Evolutionary conservation across 2,329 filamentous ascomycete genomes (phyloP), one percentile per base, ranked within the genome.

Genomic region (Neobulgaria alba): DNA sequence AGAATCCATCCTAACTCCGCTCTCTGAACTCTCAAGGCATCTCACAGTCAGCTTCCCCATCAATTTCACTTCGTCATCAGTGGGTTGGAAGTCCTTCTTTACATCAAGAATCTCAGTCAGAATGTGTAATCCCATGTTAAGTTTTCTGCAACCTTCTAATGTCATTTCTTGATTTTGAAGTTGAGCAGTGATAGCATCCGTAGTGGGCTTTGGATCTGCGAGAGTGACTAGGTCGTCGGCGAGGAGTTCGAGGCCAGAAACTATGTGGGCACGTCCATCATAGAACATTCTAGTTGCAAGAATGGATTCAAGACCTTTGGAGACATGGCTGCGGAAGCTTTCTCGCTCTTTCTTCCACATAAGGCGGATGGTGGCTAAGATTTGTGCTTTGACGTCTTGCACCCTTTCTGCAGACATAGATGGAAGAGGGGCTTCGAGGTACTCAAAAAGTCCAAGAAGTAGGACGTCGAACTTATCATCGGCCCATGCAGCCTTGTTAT

Each of bases 361-460:
- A 3, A 85, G 71, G 56, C 83, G 81, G 56, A 88, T 77, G 1
- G 84, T 85, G 1, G 79, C 76, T 9, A 89, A 66, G 15, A 83
- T 79, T 61, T 89, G 85, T 4, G 80, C 76, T 61, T 85, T 85
- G 43, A 85, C 69, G 49, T 85, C 82, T 51, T 81, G 76, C 3
- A 73, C 71, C 63, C 85, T 87, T 48, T 83, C 75, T 1, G 76
- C 62, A 3, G 74, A 56, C 0, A 78, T 59, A 33, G 71, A 72
- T 1, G 64, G 49, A 4, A 79, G 60, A 2, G 74, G 73, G 15
- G 76, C 72, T 58, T 85, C 75, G 18, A 89, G 73, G 56, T 82
- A 89, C 35, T 79, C 75, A 46, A 89, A 82, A 15, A 87, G 69
- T 0, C 79, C 81, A 2, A 73, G 53, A 26, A 88, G 64, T 2